Conservation (phyloP, 1,139 yeast species). For the Wickerhamomyces sp. region DNA sequence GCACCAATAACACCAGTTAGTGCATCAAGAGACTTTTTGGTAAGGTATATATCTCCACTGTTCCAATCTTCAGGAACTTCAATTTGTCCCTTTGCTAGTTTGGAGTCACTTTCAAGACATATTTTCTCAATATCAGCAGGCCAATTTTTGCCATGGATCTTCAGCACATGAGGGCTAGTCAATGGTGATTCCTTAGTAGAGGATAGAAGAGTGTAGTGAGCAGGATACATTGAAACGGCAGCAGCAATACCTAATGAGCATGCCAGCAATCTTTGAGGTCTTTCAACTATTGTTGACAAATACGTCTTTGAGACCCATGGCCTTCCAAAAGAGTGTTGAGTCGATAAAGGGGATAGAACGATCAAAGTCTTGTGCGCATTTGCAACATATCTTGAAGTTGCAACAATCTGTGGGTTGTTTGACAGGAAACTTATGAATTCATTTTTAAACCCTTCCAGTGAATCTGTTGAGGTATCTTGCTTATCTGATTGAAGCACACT, state of each 20-base stretch:
- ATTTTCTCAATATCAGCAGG: constrained; percentile 54
- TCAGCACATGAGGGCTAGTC: constrained; percentile 53
- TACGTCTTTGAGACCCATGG: constrained; percentile 72
- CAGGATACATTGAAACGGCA: constrained; percentile 68
- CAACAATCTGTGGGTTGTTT: constrained; percentile 51
- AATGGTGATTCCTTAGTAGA: constrained; percentile 45
- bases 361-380: constrained; percentile 25
- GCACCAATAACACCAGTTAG: constrained; percentile 79
- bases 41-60: constrained; percentile 75
- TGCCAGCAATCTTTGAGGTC: constrained; percentile 79
- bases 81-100: constrained; percentile 48
- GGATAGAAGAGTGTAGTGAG: constrained; percentile 47
- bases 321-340: constrained; percentile 69
- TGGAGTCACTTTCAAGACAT: constrained; percentile 54
- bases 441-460: constrained; percentile 35
- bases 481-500: constrained; percentile 6
- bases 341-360: constrained; percentile 53
- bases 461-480: constrained; percentile 15
- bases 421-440: constrained; percentile 45
- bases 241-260: constrained; percentile 74
- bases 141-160: constrained; percentile 77
- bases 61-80: constrained; percentile 86
- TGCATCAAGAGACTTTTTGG: constrained; percentile 65
- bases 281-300: constrained; percentile 67
- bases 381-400: constrained; percentile 41